Evolutionary conservation across 495 filamentous ascomycete species (phyloP).

Genomic region (Annulohypoxylon nitens): DNA sequence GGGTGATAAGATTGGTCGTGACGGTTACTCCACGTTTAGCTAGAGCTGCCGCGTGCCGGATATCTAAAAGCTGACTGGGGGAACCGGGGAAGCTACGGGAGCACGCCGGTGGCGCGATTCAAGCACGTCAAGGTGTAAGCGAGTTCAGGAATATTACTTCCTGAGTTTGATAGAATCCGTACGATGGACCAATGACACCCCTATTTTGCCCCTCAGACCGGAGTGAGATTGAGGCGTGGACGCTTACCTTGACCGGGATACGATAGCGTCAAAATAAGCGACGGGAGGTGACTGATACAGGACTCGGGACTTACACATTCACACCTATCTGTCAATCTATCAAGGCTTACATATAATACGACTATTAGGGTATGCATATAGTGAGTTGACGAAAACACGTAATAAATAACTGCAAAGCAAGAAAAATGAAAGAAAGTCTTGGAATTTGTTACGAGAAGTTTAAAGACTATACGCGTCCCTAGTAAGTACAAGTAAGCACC

Average conservation of each 20-base stretch:
- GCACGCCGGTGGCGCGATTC: background rate
- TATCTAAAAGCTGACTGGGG: background rate
- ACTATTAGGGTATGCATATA: too few relatives aligned
- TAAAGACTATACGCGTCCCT: too few relatives aligned
- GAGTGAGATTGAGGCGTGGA: background rate
- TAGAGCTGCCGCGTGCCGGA: background rate
- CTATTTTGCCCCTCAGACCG: background rate
- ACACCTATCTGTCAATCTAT: background rate
- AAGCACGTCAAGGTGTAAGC: slow-evolving; percentile 1
- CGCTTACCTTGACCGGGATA: background rate
- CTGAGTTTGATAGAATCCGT: background rate
- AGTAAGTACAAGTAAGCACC: too few relatives aligned
- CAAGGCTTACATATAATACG: background rate
- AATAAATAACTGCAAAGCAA: too few relatives aligned
- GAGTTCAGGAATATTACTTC: background rate
- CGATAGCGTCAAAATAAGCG: background rate
- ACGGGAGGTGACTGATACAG: background rate
- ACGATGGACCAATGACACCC: background rate
- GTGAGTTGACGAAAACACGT: too few relatives aligned
- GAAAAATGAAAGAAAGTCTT: too few relatives aligned
- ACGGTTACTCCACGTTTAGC: background rate
- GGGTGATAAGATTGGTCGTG: background rate
- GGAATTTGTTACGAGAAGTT: too few relatives aligned
- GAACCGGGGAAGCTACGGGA: background rate
- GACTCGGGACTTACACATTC: background rate